These are phyloP conservation scores for Torulaspora franciscae DNA, from an alignment of 805 yeast genomes.

Conservation along the genomic window DNA sequence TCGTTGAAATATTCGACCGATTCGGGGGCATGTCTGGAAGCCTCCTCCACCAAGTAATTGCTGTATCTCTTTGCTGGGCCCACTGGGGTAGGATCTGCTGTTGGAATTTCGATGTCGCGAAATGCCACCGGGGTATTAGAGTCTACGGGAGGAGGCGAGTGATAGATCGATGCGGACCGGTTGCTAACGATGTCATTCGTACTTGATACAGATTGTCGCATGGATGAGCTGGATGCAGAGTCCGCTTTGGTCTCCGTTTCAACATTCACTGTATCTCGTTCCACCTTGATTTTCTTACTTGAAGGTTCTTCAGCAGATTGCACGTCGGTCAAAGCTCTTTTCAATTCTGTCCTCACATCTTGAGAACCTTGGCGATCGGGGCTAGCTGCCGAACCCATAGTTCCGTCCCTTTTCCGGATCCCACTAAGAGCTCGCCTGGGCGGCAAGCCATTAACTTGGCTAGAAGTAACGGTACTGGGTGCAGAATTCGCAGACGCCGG, in stretches of 20 bases:
- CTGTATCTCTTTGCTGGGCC: constrained; percentile 9
- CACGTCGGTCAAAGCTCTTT: constrained; percentile 1
- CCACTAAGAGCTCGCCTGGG: background rate
- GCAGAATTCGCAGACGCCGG: background rate
- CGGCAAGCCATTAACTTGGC: background rate
- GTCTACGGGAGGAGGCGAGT: constrained; percentile 8
- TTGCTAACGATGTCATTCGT: background rate
- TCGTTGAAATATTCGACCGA: constrained; percentile 30
- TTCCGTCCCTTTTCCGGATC: background rate
- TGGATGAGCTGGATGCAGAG: constrained; percentile 2
- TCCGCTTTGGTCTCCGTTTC: background rate
- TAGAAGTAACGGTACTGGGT: background rate
- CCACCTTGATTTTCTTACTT: constrained; percentile 1
- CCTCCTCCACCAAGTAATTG: constrained; percentile 20
- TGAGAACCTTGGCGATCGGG: background rate
- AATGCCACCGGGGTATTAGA: constrained; percentile 8
- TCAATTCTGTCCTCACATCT: background rate
- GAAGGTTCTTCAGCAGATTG: background rate
- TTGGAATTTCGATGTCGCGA: constrained; percentile 11
- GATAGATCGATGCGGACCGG: constrained; percentile 6
- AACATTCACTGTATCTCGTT: background rate
- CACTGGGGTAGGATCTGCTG: constrained; percentile 21
- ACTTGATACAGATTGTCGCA: background rate
- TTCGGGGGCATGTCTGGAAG: constrained; percentile 16
- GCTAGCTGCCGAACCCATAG: background rate